A percentile compares a stretch with the other conserved stretches of the same genome.
Conservation (phyloP, 768 basidiomycete species). For the Naematelia encephala region DNA sequence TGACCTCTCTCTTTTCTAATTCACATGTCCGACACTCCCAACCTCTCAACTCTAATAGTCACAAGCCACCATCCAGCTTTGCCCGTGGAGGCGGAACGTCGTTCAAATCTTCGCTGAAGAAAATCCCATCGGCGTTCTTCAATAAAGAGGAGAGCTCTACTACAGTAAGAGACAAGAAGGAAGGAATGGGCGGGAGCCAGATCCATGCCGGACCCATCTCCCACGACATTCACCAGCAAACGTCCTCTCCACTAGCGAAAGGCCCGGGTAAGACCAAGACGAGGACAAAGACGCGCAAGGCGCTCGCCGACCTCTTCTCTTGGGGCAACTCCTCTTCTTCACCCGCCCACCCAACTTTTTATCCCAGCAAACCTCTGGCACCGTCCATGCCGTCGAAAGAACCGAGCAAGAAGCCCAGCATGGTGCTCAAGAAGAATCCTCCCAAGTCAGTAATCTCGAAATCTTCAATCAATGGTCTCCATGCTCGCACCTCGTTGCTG, state of each 20-base stretch:
- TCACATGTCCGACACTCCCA: constrained; percentile 9
- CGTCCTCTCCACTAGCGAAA: background rate
- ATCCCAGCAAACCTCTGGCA: background rate
- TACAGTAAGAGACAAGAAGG: constrained; percentile 9
- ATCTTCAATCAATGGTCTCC: background rate
- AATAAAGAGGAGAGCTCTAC: constrained; percentile 8
- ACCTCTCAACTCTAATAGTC: constrained; percentile 4
- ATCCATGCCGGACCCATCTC: constrained; percentile 4
- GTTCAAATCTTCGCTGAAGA: constrained; percentile 21
- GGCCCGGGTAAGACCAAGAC: constrained; percentile 2
- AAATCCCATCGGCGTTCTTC: constrained; percentile 40
- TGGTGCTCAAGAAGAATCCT: constrained; percentile 18
- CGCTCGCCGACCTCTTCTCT: constrained; percentile 35
- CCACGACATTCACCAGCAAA: background rate
- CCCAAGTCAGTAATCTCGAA: constrained; percentile 8
- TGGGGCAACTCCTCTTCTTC: constrained; percentile 26
- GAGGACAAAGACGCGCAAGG: constrained; percentile 30
- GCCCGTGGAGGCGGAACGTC: constrained; percentile 4
- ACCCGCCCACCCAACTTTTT: background rate
- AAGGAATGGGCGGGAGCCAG: constrained; percentile 9
- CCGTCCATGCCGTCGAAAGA: background rate
- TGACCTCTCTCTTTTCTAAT: constrained; percentile 5
- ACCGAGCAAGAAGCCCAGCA: background rate
- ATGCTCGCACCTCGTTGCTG: background rate
- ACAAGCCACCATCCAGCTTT: constrained; percentile 12